phyloP scores from a whole-genome alignment of 2,329 filamentous ascomycete genomes.

The Alternaria gansuensis region DNA sequence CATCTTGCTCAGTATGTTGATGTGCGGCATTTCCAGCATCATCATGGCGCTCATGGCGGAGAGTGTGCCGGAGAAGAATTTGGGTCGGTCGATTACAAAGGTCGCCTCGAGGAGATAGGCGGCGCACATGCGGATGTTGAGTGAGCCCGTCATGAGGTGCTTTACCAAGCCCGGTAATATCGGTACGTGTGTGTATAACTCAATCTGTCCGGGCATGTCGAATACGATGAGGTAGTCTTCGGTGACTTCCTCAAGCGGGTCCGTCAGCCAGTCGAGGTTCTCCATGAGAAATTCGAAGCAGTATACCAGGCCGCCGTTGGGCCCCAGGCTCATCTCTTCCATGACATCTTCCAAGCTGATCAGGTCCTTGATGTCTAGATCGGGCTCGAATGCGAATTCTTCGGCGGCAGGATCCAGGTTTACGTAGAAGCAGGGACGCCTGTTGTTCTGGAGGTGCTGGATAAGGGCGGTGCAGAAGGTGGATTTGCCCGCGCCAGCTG shows the following conservation, averaged over 20 bases:
- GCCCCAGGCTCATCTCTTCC: slow-evolving; percentile 90
- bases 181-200: slow-evolving; percentile 96
- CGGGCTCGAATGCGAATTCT: slow-evolving; percentile 87
- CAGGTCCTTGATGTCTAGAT: slow-evolving; percentile 94
- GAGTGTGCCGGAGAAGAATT: slow-evolving; percentile 95
- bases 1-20: slow-evolving; percentile 98
- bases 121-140: slow-evolving; percentile 92
- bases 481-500: slow-evolving; percentile 94
- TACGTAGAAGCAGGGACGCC: slow-evolving; percentile 95
- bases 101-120: slow-evolving; percentile 95
- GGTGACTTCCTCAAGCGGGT: slow-evolving; percentile 82
- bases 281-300: slow-evolving; percentile 96
- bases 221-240: slow-evolving; percentile 98
- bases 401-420: slow-evolving; percentile 98
- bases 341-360: slow-evolving; percentile 95
- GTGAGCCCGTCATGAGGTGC: slow-evolving; percentile 79
- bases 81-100: slow-evolving; percentile 93
- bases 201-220: slow-evolving; percentile 98
- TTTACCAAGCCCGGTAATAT: slow-evolving; percentile 85
- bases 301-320: slow-evolving; percentile 92
- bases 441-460: slow-evolving; percentile 87
- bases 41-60: slow-evolving; percentile 99
- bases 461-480: slow-evolving; percentile 96
- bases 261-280: slow-evolving; percentile 90
- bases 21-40: slow-evolving; percentile 95